Conservation (phyloP, 2,329 filamentous ascomycete genomes). For the Leptographium flavum region DNA sequence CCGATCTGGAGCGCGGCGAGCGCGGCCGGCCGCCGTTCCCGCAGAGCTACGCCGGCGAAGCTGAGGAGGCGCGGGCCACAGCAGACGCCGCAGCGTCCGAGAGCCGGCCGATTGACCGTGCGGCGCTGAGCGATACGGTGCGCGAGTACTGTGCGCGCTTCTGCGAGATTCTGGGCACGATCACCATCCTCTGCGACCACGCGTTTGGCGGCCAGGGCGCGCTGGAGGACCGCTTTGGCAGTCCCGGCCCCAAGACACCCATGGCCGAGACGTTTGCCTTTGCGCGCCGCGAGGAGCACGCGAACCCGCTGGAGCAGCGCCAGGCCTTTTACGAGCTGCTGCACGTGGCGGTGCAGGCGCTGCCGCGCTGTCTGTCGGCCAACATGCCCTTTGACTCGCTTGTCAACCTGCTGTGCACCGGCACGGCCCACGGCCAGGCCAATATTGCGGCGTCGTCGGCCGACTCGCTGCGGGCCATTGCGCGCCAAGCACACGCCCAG, state of each 20-base stretch:
- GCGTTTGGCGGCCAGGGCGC: constrained; percentile 93
- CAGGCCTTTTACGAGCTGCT: constrained; percentile 92
- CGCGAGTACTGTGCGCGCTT: constrained; percentile 82
- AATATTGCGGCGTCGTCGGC: constrained; percentile 89
- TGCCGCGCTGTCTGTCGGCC: constrained; percentile 83
- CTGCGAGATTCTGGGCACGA: constrained; percentile 88
- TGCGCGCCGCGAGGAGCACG: constrained; percentile 63
- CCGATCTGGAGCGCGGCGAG: constrained; percentile 77
- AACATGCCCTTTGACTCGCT: constrained; percentile 87
- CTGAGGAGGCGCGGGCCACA: constrained; percentile 22
- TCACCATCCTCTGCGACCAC: constrained; percentile 92
- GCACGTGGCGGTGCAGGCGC: constrained; percentile 86
- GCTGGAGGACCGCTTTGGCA: constrained; percentile 85
- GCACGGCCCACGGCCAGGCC: constrained; percentile 84
- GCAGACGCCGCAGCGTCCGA: background rate
- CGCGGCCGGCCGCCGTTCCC: constrained; percentile 72
- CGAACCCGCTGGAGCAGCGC: constrained; percentile 63
- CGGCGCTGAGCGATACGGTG: constrained; percentile 57
- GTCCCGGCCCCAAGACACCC: constrained; percentile 80
- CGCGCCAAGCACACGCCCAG: constrained; percentile 81
- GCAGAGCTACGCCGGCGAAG: constrained; percentile 34
- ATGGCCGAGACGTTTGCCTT: constrained; percentile 93
- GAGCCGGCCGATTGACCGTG: constrained; percentile 39
- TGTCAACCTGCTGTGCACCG: constrained; percentile 89
- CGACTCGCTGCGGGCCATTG: constrained; percentile 88